These are phyloP conservation scores for Orbilia blumenaviensis DNA, from an alignment of 2,329 filamentous ascomycete genomes.

Conservation along the genomic window DNA sequence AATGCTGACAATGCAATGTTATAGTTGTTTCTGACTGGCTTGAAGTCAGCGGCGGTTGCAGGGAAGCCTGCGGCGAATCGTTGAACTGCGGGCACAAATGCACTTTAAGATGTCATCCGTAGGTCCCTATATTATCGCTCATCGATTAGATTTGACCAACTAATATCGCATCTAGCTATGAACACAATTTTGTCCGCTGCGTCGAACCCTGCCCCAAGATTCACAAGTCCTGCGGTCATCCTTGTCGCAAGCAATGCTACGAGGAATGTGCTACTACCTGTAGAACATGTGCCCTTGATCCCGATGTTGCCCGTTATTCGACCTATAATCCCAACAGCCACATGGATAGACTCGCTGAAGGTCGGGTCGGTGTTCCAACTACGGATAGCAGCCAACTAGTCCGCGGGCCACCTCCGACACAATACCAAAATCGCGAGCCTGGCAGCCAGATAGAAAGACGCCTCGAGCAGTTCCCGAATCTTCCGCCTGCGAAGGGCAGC, in stretches of 20 bases:
- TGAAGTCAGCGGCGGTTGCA: constrained; percentile 67
- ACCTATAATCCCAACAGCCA: constrained; percentile 1
- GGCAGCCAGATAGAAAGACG: too few species aligned
- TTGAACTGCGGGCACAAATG: constrained; percentile 68
- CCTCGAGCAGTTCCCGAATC: neutral
- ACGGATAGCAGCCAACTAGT: constrained; percentile 17
- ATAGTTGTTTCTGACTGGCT: constrained; percentile 67
- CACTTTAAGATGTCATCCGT: constrained; percentile 66
- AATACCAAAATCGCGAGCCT: neutral
- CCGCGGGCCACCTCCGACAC: neutral
- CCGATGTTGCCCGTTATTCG: neutral
- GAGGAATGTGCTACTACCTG: constrained; percentile 11
- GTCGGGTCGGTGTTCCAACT: neutral
- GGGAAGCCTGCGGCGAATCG: constrained; percentile 62
- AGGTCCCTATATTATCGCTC: constrained; percentile 54
- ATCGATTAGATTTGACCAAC: neutral
- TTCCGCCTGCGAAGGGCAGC: neutral
- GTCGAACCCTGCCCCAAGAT: neutral
- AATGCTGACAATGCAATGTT: constrained; percentile 25
- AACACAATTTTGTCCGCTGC: neutral
- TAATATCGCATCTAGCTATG: constrained; percentile 14
- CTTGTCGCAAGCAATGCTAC: constrained; percentile 54
- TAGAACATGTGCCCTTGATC: neutral
- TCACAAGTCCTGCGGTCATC: constrained; percentile 55
- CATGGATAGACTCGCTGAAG: constrained; percentile 16